Conservation (phyloP, 1,139 yeast genomes). For the Pichia sp. region DNA sequence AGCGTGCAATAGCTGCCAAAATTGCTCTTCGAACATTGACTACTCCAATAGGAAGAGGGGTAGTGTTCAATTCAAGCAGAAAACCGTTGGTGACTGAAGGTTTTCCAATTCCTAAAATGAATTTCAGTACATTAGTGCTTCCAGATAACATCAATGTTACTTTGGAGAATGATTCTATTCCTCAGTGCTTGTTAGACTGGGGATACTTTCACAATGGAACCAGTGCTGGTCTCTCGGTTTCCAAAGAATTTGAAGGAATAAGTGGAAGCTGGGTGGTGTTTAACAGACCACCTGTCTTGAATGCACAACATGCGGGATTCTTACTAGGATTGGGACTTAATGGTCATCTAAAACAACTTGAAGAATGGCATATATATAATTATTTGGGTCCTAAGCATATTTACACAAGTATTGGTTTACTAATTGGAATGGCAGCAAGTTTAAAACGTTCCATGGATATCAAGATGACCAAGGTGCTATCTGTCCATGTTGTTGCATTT, state of each 20-base stretch:
- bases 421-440: conserved; percentile 93
- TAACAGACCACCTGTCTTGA: conserved; percentile 68
- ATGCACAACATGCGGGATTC: conserved; percentile 91
- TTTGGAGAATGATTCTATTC: conserved; percentile 51
- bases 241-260: conserved; percentile 64
- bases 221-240: conserved; percentile 76
- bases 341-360: conserved; percentile 78
- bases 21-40: conserved; percentile 73
- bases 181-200: conserved; percentile 60
- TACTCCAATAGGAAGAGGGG: conserved; percentile 75
- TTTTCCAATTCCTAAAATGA: conserved; percentile 73
- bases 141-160: conserved; percentile 66
- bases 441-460: conserved; percentile 78
- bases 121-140: conserved; percentile 60
- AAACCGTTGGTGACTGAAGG: conserved; percentile 81
- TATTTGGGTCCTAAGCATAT: conserved; percentile 88
- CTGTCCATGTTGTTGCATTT: conserved; percentile 90
- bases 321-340: conserved; percentile 87
- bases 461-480: conserved; percentile 81
- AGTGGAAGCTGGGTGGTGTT: conserved; percentile 91
- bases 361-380: conserved; percentile 96
- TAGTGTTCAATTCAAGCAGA: conserved; percentile 63
- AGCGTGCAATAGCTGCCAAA: conserved; percentile 59
- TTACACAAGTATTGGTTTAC: conserved; percentile 76
- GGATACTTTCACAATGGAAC: conserved; percentile 93